Conservation (phyloP, 2,329 filamentous ascomycete genomes). For the Alternaria gansuensis region DNA sequence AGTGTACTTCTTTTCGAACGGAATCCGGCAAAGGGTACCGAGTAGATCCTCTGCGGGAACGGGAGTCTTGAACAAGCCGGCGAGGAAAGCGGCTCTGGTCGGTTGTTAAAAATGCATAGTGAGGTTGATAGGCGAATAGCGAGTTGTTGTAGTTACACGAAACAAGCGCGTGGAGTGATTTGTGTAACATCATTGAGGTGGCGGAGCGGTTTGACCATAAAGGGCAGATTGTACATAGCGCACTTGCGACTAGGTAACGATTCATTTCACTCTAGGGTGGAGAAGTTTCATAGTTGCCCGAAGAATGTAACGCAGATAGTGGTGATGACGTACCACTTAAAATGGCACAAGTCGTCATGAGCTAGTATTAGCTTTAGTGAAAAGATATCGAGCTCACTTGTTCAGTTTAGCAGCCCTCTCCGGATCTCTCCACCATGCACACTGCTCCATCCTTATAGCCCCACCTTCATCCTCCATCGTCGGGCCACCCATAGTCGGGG, state of each 20-base stretch:
- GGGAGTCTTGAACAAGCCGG: no score
- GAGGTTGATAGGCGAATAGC: no score
- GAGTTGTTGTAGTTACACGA: no score
- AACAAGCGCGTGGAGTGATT: no score
- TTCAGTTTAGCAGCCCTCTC: slow-evolving; percentile 42
- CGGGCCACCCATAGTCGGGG: slow-evolving; percentile 32
- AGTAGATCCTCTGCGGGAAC: no score
- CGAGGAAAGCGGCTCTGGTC: no score
- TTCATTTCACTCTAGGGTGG: not conserved
- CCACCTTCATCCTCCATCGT: slow-evolving; percentile 39
- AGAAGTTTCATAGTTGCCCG: not conserved
- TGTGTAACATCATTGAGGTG: no score
- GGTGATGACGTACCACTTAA: not conserved
- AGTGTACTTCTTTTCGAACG: no score
- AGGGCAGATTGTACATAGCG: not conserved
- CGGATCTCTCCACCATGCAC: slow-evolving; percentile 47
- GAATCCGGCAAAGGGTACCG: no score
- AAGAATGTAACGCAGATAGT: not conserved
- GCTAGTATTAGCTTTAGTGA: not conserved
- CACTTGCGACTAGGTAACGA: not conserved
- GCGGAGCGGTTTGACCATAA: no score
- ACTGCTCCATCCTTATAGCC: slow-evolving; percentile 43
- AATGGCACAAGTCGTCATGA: no score
- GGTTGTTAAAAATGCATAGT: no score
- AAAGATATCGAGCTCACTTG: slow-evolving; percentile 30